Evolutionary conservation across 2,329 filamentous ascomycete genomes (phyloP), one percentile per base, ranked within the genome.

Genomic region (Aureobasidium sp.): DNA sequence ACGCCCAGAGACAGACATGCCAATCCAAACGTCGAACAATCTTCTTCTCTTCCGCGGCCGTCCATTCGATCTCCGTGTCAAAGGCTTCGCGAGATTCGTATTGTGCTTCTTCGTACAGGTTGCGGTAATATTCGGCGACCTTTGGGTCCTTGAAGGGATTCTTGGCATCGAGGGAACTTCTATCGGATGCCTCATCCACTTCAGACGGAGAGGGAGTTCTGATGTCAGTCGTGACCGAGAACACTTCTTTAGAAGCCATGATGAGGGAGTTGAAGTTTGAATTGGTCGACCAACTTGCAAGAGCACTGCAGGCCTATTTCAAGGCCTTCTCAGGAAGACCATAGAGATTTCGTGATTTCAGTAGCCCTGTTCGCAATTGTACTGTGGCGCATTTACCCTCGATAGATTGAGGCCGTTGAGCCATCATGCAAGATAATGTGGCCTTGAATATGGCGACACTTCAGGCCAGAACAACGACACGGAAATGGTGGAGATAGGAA

Each of bases 11-110:
- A 39, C 37, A 42, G n/a, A 54, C 41, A 16, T 36, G 39, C 37
- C 48, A 47, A 29, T 54, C 45, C n/a, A 61, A 21, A 72, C 79
- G 83, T 42, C 81, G 73, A 10, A 85, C 76, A 1, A 86, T 69
- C 47, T 71, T 77, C 67, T 75, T 78, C 70, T 86, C 84, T 66
- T 86, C 84, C 50, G 78, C 75, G 10, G 76, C 71, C 2, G 79
- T 79, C 84, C 84, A 86, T 50, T 77, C 73, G 44, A 80, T 82
- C 1, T 75, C 69, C 0, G 83, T 82, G 65, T 86, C 82, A 67
- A 81, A 86, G 48, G 82, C 76, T 70, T 86, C 83, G 6, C 76
- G 71, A 4, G 82, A 82, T 67, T 87, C 84, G 66, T 86, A 87
- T 71, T 74, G 64, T 1, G 53, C 53, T 9, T 29, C 78, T 64